phyloP scores from a whole-genome alignment of 73 alveolate species.

The Uronychia binucleata region DNA sequence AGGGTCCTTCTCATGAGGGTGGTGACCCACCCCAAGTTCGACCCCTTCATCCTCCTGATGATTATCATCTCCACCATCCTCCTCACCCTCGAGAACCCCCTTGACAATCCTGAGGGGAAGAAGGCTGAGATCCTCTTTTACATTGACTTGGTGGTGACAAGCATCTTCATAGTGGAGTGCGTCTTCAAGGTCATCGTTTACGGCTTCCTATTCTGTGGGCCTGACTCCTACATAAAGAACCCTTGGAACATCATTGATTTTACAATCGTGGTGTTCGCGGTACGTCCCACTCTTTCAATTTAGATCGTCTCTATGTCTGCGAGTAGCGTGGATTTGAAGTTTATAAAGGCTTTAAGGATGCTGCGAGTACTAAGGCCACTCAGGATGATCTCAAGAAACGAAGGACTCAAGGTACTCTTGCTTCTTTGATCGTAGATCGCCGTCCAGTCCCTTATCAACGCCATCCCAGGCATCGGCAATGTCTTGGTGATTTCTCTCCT shows the following conservation, averaged over 20 bases:
- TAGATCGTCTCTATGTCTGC: constrained; percentile 22
- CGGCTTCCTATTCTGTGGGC: constrained; percentile 30
- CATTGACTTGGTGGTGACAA: constrained; percentile 28
- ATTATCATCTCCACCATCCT: constrained; percentile 17
- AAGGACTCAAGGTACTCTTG: constrained; percentile 59
- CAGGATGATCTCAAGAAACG: constrained; percentile 69
- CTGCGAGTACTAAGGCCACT: constrained; percentile 73
- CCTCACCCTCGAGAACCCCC: constrained; percentile 36
- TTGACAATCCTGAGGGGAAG: constrained; percentile 16
- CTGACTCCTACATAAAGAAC: constrained; percentile 36
- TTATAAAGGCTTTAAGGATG: constrained; percentile 60
- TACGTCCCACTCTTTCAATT: constrained; percentile 8
- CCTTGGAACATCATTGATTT: constrained; percentile 61
- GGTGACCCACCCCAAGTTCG: constrained; percentile 14
- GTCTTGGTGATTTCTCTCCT: constrained; percentile 64
- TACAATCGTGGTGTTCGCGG: constrained; percentile 21
- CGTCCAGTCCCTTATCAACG: constrained; percentile 49
- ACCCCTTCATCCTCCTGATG: constrained; percentile 3
- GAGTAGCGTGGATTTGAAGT: constrained; percentile 13
- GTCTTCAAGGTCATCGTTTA: constrained; percentile 22
- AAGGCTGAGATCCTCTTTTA: background rate
- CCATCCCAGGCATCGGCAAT: constrained; percentile 66
- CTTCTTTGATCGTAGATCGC: constrained; percentile 15
- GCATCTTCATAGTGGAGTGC: constrained; percentile 38
- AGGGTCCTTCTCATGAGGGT: constrained; percentile 1